Base-by-base conservation (phyloP, 495 filamentous ascomycete genomes). In the Monascus purpureus region DNA sequence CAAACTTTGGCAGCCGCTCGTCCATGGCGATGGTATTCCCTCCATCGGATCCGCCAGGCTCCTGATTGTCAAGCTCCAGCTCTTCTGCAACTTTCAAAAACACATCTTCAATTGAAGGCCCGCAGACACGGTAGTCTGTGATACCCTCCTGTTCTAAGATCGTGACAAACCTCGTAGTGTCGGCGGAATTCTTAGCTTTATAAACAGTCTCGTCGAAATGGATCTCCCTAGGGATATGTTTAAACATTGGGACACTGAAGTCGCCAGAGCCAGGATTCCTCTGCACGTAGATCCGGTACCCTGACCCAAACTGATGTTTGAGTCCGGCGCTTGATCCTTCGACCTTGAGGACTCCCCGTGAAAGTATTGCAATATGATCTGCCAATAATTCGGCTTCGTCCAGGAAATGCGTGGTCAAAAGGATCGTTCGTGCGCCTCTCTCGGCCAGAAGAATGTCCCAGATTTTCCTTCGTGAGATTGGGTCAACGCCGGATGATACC, bases 371-470 rank as follows among this genome's bases (percentile, higher is more conserved):
- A 30, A 86, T 84, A 25, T 81, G 70, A 43, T 86, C 80, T 0
- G 80, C 76, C 4, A 86, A 58, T 6, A 85, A 49, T 42, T 83
- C 80, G 0, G 80, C 81, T 49, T 86, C 80, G 42, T 85, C 80
- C 13, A 86, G 58, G 45, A 84, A 86, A 41, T 86, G 85, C 0
- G 85, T 93, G 1, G 85, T 93, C 31, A 93, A 55, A 16, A 93
- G 72, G 31, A 88, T 80, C 0, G 84, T 85, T 31, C 84, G 59
- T 15, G 59, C 62, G 3, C 85, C 82, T 39, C 85, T 68, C 43
- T 84, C 84, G 1, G 75, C 77, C 3, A 92, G 59, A 12, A 93
- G 53, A 33, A 93, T 93, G 41, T 88, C 80, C 85, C 85, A 93
- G 32, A 93, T 79, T 52, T 86, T 93, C 7, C 82, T 58, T 11